A percentile compares a stretch with the other conserved stretches of the same genome.
Evolutionary conservation across 352 stramenopile species (phyloP).

Genomic region (Globisporangium abappressorium): DNA sequence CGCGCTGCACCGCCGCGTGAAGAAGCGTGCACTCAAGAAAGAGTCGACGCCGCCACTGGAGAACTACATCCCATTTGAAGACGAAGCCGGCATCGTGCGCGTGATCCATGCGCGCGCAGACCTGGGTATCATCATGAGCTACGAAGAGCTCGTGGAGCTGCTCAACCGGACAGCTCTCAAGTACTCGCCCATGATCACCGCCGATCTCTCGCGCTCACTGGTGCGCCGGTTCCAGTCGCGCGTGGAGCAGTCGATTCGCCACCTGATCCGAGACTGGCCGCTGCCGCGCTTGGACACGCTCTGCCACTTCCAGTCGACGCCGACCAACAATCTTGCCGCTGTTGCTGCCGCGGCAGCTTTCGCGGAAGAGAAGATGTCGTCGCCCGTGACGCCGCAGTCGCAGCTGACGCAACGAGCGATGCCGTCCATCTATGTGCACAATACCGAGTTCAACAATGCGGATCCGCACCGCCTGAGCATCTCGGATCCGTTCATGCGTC

Average conservation of each 20-base stretch:
- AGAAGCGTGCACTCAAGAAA: slow-evolving; percentile 58
- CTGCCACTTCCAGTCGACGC: slow-evolving; percentile 27
- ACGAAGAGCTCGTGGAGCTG: slow-evolving; percentile 65
- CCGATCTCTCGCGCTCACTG: slow-evolving; percentile 36
- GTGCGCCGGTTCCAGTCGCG: slow-evolving; percentile 54
- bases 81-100: slow-evolving; percentile 64
- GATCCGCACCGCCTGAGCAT: neutral
- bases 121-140: slow-evolving; percentile 68
- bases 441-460: neutral
- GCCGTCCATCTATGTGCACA: neutral
- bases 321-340: slow-evolving; percentile 6
- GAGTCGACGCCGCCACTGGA: slow-evolving; percentile 36
- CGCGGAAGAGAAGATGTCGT: slow-evolving; percentile 21
- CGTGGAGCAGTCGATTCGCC: slow-evolving; percentile 58
- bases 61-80: slow-evolving; percentile 58
- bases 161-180: slow-evolving; percentile 59
- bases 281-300: slow-evolving; percentile 32
- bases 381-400: neutral
- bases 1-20: slow-evolving; percentile 60
- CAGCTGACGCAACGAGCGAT: slow-evolving; percentile 9
- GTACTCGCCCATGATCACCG: slow-evolving; percentile 37
- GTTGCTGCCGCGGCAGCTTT: neutral
- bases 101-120: slow-evolving; percentile 68
- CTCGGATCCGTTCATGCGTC: slow-evolving; percentile 8
- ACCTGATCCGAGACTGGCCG: slow-evolving; percentile 66